These are phyloP conservation scores for Aspergillus floridensis DNA, from an alignment of 2,329 filamentous ascomycete genomes.

Conservation along the genomic window DNA sequence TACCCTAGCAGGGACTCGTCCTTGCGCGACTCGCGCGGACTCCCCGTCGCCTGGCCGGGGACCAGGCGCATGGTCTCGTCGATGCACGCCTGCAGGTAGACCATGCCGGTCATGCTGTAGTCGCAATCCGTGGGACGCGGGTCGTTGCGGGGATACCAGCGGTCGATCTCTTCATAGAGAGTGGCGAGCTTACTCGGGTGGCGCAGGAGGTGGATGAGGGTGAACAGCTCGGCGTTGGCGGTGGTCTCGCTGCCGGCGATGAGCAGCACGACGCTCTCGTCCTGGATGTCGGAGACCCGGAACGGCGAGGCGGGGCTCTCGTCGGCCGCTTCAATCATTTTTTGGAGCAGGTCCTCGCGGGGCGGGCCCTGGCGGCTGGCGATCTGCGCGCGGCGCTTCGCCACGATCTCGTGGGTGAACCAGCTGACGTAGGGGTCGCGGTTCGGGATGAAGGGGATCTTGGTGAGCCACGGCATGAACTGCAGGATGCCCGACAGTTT, in stretches of 20 bases:
- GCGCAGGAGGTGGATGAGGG: not conserved
- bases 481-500: not conserved
- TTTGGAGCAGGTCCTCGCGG: not conserved
- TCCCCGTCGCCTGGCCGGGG: not conserved
- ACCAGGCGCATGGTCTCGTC: conserved; percentile 1
- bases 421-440: not conserved
- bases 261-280: not conserved
- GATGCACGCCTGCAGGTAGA: not conserved
- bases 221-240: not conserved
- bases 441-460: not conserved
- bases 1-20: not conserved
- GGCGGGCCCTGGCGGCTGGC: not conserved
- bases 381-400: not conserved
- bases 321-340: not conserved
- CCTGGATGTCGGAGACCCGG: not conserved
- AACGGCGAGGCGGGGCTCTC: not conserved
- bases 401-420: not conserved
- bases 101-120: not conserved
- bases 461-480: not conserved
- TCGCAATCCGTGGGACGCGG: not conserved
- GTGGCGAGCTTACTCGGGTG: not conserved
- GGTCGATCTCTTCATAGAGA: not conserved
- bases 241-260: conserved; percentile 1
- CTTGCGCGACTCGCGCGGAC: not conserved
- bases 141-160: not conserved